These are phyloP conservation scores for Exophiala spinifera DNA, from an alignment of 2,329 filamentous ascomycete genomes.

Conservation along the genomic window DNA sequence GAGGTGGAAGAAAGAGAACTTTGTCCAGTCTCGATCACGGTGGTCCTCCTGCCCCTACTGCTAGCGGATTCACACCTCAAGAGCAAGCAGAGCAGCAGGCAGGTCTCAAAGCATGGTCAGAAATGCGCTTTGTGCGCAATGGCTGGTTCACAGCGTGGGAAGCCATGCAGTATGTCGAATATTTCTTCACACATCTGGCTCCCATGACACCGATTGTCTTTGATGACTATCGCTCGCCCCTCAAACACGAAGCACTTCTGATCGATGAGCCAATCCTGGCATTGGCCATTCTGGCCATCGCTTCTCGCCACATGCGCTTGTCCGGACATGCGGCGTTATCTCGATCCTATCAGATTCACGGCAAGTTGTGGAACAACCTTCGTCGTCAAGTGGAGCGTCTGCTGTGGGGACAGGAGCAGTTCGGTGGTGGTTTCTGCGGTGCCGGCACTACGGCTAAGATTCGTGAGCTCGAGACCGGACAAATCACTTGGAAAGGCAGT, in stretches of 20 bases:
- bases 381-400: constrained; percentile 93
- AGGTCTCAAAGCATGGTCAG: constrained; percentile 81
- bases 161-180: constrained; percentile 89
- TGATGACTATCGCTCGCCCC: constrained; percentile 81
- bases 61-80: constrained; percentile 13
- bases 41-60: constrained; percentile 32
- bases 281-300: constrained; percentile 85
- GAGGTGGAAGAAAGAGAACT: constrained; percentile 15
- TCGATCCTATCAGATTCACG: constrained; percentile 85
- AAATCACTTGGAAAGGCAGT: constrained; percentile 63
- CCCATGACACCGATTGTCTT: constrained; percentile 92
- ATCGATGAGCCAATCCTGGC: constrained; percentile 90
- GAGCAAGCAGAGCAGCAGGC: constrained; percentile 49
- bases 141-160: constrained; percentile 96
- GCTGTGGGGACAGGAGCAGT: constrained; percentile 94
- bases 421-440: constrained; percentile 81
- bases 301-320: constrained; percentile 80
- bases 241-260: constrained; percentile 73
- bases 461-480: constrained; percentile 62
- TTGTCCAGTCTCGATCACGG: constrained; percentile 17
- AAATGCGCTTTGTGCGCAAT: constrained; percentile 90
- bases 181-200: constrained; percentile 89
- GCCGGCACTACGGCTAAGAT: constrained; percentile 60
- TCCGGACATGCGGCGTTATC: constrained; percentile 76
- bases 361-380: constrained; percentile 91